Evolutionary conservation across 257 asterid genomes (phyloP).

Genomic region (Penstemon eatonii): DNA sequence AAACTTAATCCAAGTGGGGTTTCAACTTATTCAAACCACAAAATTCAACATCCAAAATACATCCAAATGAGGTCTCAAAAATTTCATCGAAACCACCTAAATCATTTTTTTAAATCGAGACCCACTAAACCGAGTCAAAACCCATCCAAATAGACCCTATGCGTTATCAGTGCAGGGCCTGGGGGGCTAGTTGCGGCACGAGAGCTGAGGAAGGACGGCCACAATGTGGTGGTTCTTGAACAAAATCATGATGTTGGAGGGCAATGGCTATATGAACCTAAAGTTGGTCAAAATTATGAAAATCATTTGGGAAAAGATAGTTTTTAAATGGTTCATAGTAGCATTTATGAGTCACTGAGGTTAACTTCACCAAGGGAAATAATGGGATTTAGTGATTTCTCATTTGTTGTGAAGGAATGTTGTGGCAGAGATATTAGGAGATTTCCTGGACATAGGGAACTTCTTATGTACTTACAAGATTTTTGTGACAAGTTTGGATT

Average conservation of each 20-base stretch:
- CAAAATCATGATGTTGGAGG: conserved; percentile 87
- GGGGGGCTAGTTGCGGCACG: conserved; percentile 83
- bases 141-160: neutral
- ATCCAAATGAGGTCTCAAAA: no score
- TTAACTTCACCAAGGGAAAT: conserved; percentile 67
- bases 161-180: conserved; percentile 85
- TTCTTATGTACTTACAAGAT: conserved; percentile 59
- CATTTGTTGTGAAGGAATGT: conserved; percentile 46
- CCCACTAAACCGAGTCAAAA: no score
- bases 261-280: conserved; percentile 78
- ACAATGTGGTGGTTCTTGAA: conserved; percentile 72
- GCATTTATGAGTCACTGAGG: conserved; percentile 67
- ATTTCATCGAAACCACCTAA: no score
- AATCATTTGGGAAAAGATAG: conserved; percentile 45
- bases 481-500: conserved; percentile 67
- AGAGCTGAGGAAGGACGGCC: conserved; percentile 79
- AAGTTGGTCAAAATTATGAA: conserved; percentile 38
- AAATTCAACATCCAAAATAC: no score
- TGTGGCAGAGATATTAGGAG: conserved; percentile 71
- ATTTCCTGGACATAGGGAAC: conserved; percentile 76
- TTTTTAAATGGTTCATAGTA: conserved; percentile 60
- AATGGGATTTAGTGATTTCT: conserved; percentile 86
- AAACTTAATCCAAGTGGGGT: no score
- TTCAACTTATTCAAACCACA: no score
- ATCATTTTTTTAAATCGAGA: no score